Evolutionary conservation across 2,329 filamentous ascomycete species (phyloP).

Genomic region (Calonectria pseudoturangicola): DNA sequence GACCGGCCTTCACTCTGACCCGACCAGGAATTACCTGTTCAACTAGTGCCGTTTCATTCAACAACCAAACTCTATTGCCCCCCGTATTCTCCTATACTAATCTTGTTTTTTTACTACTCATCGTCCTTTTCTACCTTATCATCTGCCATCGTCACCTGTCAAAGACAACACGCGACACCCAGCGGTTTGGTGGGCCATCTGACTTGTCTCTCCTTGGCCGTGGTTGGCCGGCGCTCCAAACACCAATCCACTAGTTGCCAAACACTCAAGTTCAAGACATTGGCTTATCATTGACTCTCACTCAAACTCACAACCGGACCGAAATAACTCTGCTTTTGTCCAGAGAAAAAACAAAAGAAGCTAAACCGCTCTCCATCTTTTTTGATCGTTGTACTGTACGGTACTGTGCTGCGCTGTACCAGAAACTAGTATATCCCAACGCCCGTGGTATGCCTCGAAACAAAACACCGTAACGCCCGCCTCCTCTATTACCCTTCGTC

Average conservation of each 20-base stretch:
- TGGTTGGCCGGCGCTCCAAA: background rate
- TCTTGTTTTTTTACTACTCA: constrained; percentile 13
- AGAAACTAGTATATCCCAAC: constrained; percentile 43
- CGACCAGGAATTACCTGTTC: constrained; percentile 20
- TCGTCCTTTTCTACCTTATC: background rate
- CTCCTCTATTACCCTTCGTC: constrained; percentile 37
- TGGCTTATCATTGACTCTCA: constrained; percentile 7
- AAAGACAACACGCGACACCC: constrained; percentile 20
- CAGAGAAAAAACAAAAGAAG: constrained; percentile 19
- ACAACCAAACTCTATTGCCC: constrained; percentile 17
- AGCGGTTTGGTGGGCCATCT: constrained; percentile 29
- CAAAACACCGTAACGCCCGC: constrained; percentile 43
- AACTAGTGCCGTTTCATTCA: constrained; percentile 19
- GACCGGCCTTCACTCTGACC: background rate
- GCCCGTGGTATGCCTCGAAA: constrained; percentile 43
- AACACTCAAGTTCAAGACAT: constrained; percentile 11
- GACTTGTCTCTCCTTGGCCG: constrained; percentile 23
- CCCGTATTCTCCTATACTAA: background rate
- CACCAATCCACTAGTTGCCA: constrained; percentile 14
- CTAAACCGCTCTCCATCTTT: constrained; percentile 31
- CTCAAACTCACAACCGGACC: constrained; percentile 24
- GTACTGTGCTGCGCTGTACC: constrained; percentile 32
- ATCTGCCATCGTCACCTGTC: background rate
- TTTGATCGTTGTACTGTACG: constrained; percentile 36
- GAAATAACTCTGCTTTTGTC: constrained; percentile 13